phyloP scores from a whole-genome alignment of 2,329 filamentous ascomycete species.

The Seiridium cupressi region DNA sequence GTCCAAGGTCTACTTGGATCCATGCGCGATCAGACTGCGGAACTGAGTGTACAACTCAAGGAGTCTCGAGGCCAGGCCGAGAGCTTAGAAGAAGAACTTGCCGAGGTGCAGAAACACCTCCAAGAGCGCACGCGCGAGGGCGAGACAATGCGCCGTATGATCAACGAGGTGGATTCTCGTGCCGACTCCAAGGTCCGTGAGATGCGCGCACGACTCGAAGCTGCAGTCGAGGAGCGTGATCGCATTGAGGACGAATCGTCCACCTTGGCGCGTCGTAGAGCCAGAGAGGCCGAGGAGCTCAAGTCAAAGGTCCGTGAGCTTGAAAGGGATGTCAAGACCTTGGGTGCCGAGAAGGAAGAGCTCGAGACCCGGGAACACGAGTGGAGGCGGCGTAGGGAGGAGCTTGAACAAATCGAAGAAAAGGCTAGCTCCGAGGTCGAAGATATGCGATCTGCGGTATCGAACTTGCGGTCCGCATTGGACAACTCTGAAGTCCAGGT shows the following conservation, averaged over 20 bases:
- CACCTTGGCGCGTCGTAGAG: slow-evolving; percentile 70
- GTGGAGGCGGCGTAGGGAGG: slow-evolving; percentile 70
- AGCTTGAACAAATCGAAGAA: slow-evolving; percentile 70
- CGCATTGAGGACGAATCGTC: slow-evolving; percentile 88
- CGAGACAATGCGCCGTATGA: slow-evolving; percentile 88
- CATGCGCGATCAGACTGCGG: slow-evolving; percentile 89
- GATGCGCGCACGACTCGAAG: slow-evolving; percentile 84
- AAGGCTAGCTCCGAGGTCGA: slow-evolving; percentile 70
- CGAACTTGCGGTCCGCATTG: slow-evolving; percentile 73
- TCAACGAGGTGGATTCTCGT: slow-evolving; percentile 82
- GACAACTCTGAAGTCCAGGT: slow-evolving; percentile 86
- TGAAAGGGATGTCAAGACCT: slow-evolving; percentile 71
- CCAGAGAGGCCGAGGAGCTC: slow-evolving; percentile 84
- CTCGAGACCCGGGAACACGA: slow-evolving; percentile 72
- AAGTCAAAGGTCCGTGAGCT: slow-evolving; percentile 76
- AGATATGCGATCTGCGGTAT: slow-evolving; percentile 75
- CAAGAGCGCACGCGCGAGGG: slow-evolving; percentile 86
- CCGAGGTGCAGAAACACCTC: slow-evolving; percentile 82
- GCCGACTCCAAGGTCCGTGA: slow-evolving; percentile 82
- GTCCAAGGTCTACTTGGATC: slow-evolving; percentile 83
- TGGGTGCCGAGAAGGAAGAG: slow-evolving; percentile 74
- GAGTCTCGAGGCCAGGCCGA: slow-evolving; percentile 81
- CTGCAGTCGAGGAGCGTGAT: slow-evolving; percentile 91
- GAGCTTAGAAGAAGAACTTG: slow-evolving; percentile 86
- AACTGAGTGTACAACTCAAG: slow-evolving; percentile 88